Evolutionary conservation across 2,329 filamentous ascomycete genomes (phyloP).

Genomic region (Hyphodiscus sp.): DNA sequence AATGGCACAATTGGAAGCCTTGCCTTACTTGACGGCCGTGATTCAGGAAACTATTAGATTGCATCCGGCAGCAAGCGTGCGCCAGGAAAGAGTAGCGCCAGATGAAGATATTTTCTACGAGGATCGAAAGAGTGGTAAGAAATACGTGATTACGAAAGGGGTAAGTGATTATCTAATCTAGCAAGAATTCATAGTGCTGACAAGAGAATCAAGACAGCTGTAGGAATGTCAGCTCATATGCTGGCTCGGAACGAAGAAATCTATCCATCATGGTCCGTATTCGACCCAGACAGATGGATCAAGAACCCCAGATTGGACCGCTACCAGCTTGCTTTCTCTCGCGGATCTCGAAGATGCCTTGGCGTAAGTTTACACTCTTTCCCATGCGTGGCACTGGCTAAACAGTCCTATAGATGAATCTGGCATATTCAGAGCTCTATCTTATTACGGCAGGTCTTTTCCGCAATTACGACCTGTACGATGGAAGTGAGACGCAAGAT

Average conservation of each 20-base stretch:
- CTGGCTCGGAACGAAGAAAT: not conserved
- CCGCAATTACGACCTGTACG: not conserved
- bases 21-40: slow-evolving; percentile 26
- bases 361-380: not conserved
- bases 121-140: not conserved
- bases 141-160: not conserved
- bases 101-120: not conserved
- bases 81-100: not conserved
- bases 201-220: not conserved
- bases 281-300: not conserved
- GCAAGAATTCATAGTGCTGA: not conserved
- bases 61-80: too few species aligned
- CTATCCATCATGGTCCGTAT: not conserved
- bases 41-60: slow-evolving; percentile 23
- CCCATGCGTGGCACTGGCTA: not conserved
- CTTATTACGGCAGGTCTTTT: not conserved
- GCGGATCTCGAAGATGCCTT: slow-evolving; percentile 19
- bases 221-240: not conserved
- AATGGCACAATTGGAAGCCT: slow-evolving; percentile 13
- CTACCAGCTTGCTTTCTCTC: not conserved
- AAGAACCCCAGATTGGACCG: not conserved
- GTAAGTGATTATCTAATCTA: not conserved
- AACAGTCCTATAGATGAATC: not conserved
- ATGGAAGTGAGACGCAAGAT: not conserved
- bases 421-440: slow-evolving; percentile 1